Conservation (phyloP, 306 rosid genomes). For the Astragalus membranaceus region DNA sequence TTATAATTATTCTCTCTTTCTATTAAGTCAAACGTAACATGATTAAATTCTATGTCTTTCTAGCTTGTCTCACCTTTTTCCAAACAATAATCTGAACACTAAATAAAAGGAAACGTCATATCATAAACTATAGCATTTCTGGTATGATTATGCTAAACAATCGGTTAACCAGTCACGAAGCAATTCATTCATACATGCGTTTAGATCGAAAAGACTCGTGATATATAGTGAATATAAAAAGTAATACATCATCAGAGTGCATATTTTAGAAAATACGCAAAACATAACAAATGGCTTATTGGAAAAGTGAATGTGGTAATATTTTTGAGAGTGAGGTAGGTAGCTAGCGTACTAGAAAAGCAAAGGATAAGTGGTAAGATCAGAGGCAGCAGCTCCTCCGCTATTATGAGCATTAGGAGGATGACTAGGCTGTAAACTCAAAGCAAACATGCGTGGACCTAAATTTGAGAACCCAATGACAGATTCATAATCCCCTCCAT, state of each 20-base stretch:
- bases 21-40: no score
- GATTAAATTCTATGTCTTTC: no score
- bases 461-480: conserved; percentile 49
- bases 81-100: no score
- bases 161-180: background rate
- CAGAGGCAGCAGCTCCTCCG: conserved; percentile 36
- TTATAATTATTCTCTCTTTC: no score
- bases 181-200: background rate
- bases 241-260: background rate
- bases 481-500: conserved; percentile 52
- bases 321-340: background rate
- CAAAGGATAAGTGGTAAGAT: conserved; percentile 58
- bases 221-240: background rate
- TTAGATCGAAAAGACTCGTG: background rate
- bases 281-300: conserved; percentile 9
- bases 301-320: background rate
- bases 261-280: background rate
- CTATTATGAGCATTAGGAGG: conserved; percentile 40
- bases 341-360: conserved; percentile 30
- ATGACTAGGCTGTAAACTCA: conserved; percentile 47
- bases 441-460: conserved; percentile 56
- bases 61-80: no score
- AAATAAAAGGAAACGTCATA: no score
- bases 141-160: no score
- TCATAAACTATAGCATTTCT: no score